Conservation (phyloP, 2,329 filamentous ascomycete genomes). For the Pseudogymnoascus sp. region DNA sequence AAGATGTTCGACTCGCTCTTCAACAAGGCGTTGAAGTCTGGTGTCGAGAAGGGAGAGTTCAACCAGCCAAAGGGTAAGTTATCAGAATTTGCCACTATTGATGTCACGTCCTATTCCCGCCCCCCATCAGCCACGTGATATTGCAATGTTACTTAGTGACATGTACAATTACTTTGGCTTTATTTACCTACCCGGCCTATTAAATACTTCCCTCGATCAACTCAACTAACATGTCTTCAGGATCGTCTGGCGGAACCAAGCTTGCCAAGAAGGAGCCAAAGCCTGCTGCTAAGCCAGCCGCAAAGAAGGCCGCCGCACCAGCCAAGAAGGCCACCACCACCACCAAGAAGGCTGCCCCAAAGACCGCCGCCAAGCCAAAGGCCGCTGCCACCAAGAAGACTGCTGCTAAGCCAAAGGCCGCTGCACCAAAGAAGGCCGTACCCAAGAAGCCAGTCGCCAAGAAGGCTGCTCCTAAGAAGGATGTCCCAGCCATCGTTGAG, state of each 20-base stretch:
- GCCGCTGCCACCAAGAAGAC: slow-evolving; percentile 32
- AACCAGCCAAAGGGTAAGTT: slow-evolving; percentile 61
- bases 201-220: not conserved
- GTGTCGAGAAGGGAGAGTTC: slow-evolving; percentile 61
- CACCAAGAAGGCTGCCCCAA: slow-evolving; percentile 26
- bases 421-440: slow-evolving; percentile 29
- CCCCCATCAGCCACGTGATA: not conserved
- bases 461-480: slow-evolving; percentile 26
- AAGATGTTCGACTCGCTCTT: slow-evolving; percentile 57
- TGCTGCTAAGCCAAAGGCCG: slow-evolving; percentile 36
- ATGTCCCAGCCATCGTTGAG: slow-evolving; percentile 57
- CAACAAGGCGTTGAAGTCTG: slow-evolving; percentile 59
- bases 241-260: slow-evolving; percentile 63
- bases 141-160: not conserved
- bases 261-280: slow-evolving; percentile 56
- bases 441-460: slow-evolving; percentile 31
- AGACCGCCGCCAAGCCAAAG: slow-evolving; percentile 30
- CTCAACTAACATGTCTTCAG: slow-evolving; percentile 33
- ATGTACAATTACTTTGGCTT: not conserved
- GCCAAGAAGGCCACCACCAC: slow-evolving; percentile 26
- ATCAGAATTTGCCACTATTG: not conserved
- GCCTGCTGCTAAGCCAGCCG: slow-evolving; percentile 28
- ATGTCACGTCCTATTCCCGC: not conserved
- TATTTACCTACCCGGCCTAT: not conserved
- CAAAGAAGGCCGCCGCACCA: slow-evolving; percentile 15